Evolutionary conservation across 2,329 filamentous ascomycete genomes (phyloP).

Genomic region (Seiridium cupressi): DNA sequence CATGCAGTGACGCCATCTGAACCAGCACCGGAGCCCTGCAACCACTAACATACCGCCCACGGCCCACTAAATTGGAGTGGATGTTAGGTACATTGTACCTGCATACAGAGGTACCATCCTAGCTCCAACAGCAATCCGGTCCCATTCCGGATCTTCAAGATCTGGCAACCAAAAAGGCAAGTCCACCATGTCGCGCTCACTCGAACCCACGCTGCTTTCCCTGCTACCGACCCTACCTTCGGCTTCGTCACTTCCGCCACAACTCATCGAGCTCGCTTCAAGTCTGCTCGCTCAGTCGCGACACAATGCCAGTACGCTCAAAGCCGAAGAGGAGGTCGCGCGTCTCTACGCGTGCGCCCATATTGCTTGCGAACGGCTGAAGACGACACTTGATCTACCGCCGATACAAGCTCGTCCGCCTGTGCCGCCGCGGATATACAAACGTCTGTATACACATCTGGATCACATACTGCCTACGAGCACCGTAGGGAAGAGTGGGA

Average conservation of each 20-base stretch:
- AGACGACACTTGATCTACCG: slow-evolving; percentile 73
- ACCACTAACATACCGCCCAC: too few species aligned
- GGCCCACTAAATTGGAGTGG: too few species aligned
- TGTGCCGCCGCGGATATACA: slow-evolving; percentile 77
- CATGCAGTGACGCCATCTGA: too few species aligned
- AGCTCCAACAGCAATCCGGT: not conserved
- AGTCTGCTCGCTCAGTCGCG: slow-evolving; percentile 80
- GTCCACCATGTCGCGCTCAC: slow-evolving; percentile 65
- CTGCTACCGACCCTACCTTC: slow-evolving; percentile 72
- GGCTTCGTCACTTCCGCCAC: slow-evolving; percentile 60
- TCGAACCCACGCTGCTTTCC: slow-evolving; percentile 71
- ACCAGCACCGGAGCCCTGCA: too few species aligned
- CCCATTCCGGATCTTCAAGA: too few species aligned
- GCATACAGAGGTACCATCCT: too few species aligned
- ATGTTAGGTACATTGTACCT: too few species aligned
- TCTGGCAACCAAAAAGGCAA: too few species aligned
- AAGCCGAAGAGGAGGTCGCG: slow-evolving; percentile 84
- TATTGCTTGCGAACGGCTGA: slow-evolving; percentile 84
- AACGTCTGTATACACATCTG: slow-evolving; percentile 78
- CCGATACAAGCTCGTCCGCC: slow-evolving; percentile 74
- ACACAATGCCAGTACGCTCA: slow-evolving; percentile 72
- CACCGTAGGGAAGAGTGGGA: slow-evolving; percentile 18
- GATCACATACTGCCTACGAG: slow-evolving; percentile 63
- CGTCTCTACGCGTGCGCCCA: slow-evolving; percentile 81
- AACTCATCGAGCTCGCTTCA: slow-evolving; percentile 69